Evolutionary conservation across 2,329 filamentous ascomycete genomes (phyloP), one percentile per base, ranked within the genome.

Genomic region (Alternaria hordeiaustralica): DNA sequence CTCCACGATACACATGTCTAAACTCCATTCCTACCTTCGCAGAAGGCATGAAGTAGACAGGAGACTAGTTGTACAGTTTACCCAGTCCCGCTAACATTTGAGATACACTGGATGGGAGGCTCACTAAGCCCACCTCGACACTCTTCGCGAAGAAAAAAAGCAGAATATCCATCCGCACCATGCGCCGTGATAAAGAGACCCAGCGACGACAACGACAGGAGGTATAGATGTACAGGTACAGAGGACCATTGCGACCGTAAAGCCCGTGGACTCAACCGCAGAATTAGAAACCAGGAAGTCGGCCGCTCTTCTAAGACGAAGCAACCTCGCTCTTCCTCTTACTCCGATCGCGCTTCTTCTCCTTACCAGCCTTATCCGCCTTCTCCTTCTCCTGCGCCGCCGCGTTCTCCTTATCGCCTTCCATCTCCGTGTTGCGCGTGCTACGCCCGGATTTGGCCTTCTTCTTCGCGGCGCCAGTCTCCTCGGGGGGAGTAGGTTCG

Each of bases 281-380:
- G 6, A 33, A 33, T 33, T 4, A 33, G 30, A 33, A 33, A 33
- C 30, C 30, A 4, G 30, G 30, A 33, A 33, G 30, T 33, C 30
- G 30, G 30, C 13, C 30, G 30, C 13, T 33, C 30, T 33, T 57
- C 67, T 71, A 77, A 25, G 70, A 62, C 56, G 71, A 64, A 26
- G 59, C 63, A 50, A 56, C 74, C 65, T 78, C 77, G 63, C 70
- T 72, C 75, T 79, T 79, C 49, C 75, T 67, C 74, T 79, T 79
- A 45, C 61, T 71, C 7, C 75, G 68, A 45, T 78, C 75, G 6
- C 76, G 68, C 74, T 78, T 79, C 70, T 76, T 72, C 64, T 75
- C 75, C 51, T 71, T 65, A 41, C 41, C 61, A 4, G 57, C 33
- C 43, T 60, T 60, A 7, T 60, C 58, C 13, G 43, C 15, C 59